Percentiles rank a stretch among this genome's conserved stretches.
Conservation (phyloP, 441 rosid genomes). For the Brassica hybrid region DNA sequence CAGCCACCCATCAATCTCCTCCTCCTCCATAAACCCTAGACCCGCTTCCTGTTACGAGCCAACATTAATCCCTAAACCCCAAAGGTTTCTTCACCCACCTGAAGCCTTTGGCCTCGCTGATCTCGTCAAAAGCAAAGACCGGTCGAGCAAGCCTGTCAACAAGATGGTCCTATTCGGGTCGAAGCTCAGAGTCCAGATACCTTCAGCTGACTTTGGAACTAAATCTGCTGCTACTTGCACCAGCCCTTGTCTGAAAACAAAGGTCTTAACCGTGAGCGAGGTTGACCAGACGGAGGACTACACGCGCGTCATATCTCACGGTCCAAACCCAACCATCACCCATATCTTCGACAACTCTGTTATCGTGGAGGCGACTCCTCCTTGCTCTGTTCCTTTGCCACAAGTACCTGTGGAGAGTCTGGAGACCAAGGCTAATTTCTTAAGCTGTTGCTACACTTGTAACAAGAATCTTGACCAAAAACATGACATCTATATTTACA, state of each 20-base stretch:
- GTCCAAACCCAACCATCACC: constrained; percentile 80
- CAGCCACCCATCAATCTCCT: constrained; percentile 42
- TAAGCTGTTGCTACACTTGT: constrained; percentile 52
- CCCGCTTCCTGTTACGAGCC: too few relatives aligned
- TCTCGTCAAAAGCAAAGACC: constrained; percentile 39
- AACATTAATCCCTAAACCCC: constrained; percentile 44
- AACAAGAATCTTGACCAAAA: constrained; percentile 18
- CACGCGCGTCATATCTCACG: constrained; percentile 77
- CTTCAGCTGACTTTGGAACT: constrained; percentile 64
- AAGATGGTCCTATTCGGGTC: constrained; percentile 63
- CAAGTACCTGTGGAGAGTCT: too few relatives aligned
- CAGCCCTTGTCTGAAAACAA: constrained; percentile 36
- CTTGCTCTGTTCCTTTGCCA: constrained; percentile 31
- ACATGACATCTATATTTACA: constrained; percentile 64
- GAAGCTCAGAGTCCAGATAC: constrained; percentile 65
- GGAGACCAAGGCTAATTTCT: neutral
- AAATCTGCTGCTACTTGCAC: constrained; percentile 12
- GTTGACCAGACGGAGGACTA: constrained; percentile 74
- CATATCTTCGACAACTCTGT: constrained; percentile 78
- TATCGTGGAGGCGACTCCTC: constrained; percentile 46
- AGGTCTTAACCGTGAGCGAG: constrained; percentile 52
- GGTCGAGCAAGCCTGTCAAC: constrained; percentile 40
- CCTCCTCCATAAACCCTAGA: too few relatives aligned
- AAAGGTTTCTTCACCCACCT: constrained; percentile 36
- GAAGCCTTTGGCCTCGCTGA: constrained; percentile 69